Base-by-base conservation (phyloP, 1,284 basidiomycete species). In the Moniliella sp. region DNA sequence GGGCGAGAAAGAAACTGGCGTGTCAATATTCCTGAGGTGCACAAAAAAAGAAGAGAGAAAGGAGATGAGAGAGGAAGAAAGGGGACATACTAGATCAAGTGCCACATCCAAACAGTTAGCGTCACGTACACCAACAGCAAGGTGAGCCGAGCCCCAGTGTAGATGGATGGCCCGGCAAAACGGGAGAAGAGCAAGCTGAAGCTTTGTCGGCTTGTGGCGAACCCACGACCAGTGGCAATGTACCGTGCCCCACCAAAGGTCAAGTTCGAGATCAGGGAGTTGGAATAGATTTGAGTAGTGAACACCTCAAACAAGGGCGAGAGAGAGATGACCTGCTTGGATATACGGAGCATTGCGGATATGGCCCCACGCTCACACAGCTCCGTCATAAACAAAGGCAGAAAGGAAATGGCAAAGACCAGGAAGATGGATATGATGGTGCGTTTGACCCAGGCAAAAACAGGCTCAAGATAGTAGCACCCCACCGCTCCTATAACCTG, bases 351-450 rank as follows among this genome's bases (percentile, higher is more conserved):
- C 15, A 59, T 45, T 23, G 56, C 55, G 30, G 50, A 50, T 27
- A 59, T 35, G 15, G 56, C 56, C 27, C 56, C 56, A 15, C 56
- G 49, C 46, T 59, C 56, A 33, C 52, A 50, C 17, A 59, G 45
- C 42, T 59, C 56, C 37, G 57, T 54, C 26, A 59, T 32, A 46
- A 59, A 59, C 13, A 59, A 45, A 15, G 56, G 56, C 41, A 59
- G 39, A 45, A 59, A 59, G 40, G 56, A 54, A 30, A 59, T 59
- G 52, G 57, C 53, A 40, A 59, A 59, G 40, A 59, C 56, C 28
- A 59, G 43, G 50, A 59, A 51, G 38, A 59, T 59, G 33, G 45
- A 48, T 41, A 59, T 57, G 36, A 59, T 52, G 26, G 54, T 57
- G 32, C 56, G 56, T 45, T 57, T 54, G 43, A 59, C 53, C 56